phyloP scores from a whole-genome alignment of 352 stramenopile species.

The Lagenidium giganteum region DNA sequence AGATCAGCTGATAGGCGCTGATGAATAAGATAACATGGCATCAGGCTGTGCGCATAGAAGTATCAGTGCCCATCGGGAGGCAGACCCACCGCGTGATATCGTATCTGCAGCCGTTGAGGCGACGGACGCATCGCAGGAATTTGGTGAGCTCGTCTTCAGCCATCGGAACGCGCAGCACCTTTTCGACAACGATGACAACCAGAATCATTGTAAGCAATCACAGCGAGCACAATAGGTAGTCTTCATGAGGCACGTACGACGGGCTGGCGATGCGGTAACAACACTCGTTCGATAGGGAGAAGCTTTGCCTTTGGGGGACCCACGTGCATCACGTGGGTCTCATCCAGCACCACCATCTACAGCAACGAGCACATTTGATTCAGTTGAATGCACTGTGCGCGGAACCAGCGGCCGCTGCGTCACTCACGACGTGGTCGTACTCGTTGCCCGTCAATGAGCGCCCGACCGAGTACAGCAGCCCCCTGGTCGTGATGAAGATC shows the following conservation, averaged over 20 bases:
- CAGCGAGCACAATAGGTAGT: no score
- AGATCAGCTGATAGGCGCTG: constrained; percentile 59
- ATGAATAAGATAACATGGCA: neutral
- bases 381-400: no score
- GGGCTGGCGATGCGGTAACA: constrained; percentile 63
- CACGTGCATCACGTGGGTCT: constrained; percentile 56
- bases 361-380: no score
- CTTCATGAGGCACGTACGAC: constrained; percentile 52
- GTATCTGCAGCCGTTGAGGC: constrained; percentile 61
- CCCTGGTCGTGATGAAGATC: constrained; percentile 77
- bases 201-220: neutral
- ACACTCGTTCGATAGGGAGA: constrained; percentile 58
- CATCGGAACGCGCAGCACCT: constrained; percentile 63
- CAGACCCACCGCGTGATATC: constrained; percentile 46
- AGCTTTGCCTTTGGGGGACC: constrained; percentile 45
- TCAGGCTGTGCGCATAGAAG: neutral
- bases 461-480: constrained; percentile 60
- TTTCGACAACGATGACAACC: neutral
- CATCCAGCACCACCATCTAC: constrained; percentile 61
- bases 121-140: constrained; percentile 53
- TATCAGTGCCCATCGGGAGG: neutral
- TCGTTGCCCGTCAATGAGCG: constrained; percentile 58
- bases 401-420: neutral
- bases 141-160: constrained; percentile 28
- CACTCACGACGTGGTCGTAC: constrained; percentile 65